A percentile compares a stretch with the other conserved stretches of the same genome.
phyloP scores from a whole-genome alignment of 2,329 filamentous ascomycete species.

The Aspergillus ochraceus region DNA sequence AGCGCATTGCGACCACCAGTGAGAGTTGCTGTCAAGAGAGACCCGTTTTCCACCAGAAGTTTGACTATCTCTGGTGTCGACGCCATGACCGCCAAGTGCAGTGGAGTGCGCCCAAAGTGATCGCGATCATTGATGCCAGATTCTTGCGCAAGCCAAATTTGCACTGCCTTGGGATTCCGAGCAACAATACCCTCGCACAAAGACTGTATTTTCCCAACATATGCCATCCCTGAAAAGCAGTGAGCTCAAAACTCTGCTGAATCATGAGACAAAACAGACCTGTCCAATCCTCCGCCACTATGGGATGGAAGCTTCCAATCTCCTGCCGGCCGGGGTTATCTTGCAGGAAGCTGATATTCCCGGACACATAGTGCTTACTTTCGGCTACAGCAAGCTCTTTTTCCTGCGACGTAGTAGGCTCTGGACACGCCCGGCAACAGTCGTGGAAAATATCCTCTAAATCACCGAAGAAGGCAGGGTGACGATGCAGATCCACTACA shows the following conservation, averaged over 20 bases:
- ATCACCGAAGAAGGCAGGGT: slow-evolving; percentile 81
- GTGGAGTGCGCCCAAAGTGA: slow-evolving; percentile 73
- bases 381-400: slow-evolving; percentile 70
- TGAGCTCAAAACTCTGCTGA: background rate
- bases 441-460: slow-evolving; percentile 73
- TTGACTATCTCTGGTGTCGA: slow-evolving; percentile 71
- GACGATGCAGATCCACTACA: slow-evolving; percentile 74
- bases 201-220: slow-evolving; percentile 73
- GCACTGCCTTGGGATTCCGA: slow-evolving; percentile 66
- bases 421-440: slow-evolving; percentile 78
- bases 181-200: slow-evolving; percentile 82
- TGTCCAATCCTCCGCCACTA: slow-evolving; percentile 82
- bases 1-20: slow-evolving; percentile 79
- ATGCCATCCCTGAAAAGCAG: slow-evolving; percentile 68
- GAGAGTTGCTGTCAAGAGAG: slow-evolving; percentile 70
- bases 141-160: slow-evolving; percentile 69
- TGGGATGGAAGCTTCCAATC: slow-evolving; percentile 73
- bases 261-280: slow-evolving; percentile 17
- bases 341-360: slow-evolving; percentile 70
- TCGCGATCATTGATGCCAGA: slow-evolving; percentile 72
- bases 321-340: slow-evolving; percentile 79
- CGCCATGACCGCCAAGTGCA: slow-evolving; percentile 71
- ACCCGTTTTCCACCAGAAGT: slow-evolving; percentile 68
- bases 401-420: slow-evolving; percentile 68
- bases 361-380: slow-evolving; percentile 72